Evolutionary conservation across 768 basidiomycete genomes (phyloP), one percentile per base, ranked within the genome.

Genomic region (Rubroboletus satanas): DNA sequence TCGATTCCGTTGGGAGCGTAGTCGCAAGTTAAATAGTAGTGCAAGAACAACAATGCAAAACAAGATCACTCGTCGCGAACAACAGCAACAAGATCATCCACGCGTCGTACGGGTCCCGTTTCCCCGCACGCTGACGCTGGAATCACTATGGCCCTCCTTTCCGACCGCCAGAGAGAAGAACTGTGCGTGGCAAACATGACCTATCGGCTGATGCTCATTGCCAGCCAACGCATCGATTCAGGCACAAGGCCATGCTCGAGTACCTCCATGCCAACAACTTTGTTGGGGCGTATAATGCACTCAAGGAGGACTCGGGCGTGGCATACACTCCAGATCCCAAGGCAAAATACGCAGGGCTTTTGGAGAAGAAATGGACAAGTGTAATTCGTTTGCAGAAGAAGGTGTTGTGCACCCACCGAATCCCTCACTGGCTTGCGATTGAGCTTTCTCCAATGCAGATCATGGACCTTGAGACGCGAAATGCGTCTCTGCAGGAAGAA

Each of bases 321-420:
- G 83, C 85, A 56, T 90, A 88, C 68, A 77, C 79, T 4, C 90
- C 89, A 15, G 93, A 96, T 76, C 84, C 91, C 23, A 93, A 90
- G 68, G 84, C 91, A 48, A 88, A 90, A 69, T 88, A 85, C 64
- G 84, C 85, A 2, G 94, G 93, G 1, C 74, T 98, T 53, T 74
- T 98, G 56, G 95, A 93, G 77, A 96, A 96, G 85, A 98, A 98
- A 73, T 98, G 95, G 95, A 96, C 92, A 46, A 91, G 88, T 66
- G 93, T 97, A 33, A 95, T 98, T 55, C 82, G 95, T 61, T 73
- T 98, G 69, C 95, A 98, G 77, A 92, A 95, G 80, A 96, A 95
- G 85, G 93, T 88, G 42, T 57, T 59, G 65, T 62, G 36, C 43
- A 36, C 45, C 41, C 43, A 57, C 58, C 35, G 28, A 39, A n/a